Conservation (phyloP, 768 basidiomycete genomes). For the Mycena latifolia region DNA sequence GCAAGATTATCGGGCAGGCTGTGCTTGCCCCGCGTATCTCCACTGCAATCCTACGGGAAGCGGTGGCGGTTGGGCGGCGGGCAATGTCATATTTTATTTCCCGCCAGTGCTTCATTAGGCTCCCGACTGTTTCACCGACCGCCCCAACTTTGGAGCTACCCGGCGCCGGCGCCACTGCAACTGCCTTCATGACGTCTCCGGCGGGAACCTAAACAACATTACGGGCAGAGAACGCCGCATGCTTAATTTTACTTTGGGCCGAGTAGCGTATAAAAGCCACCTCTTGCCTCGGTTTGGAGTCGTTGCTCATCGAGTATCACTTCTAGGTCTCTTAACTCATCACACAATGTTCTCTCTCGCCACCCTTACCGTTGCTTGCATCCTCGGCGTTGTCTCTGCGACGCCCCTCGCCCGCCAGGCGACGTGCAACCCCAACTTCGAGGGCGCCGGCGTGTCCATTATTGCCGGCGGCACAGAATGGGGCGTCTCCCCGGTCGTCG, state of each 20-base stretch:
- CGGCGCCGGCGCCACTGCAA: not conserved
- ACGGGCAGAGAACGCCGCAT: constrained; percentile 2
- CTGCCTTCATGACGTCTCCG: not conserved
- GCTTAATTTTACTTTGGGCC: not conserved
- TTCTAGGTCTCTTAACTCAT: too few species aligned
- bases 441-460: constrained; percentile 33
- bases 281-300: not conserved
- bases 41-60: not conserved
- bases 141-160: not conserved
- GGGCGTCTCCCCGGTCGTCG: constrained; percentile 26
- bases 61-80: too few species aligned
- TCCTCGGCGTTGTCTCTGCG: constrained; percentile 18
- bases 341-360: constrained; percentile 24
- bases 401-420: constrained; percentile 21
- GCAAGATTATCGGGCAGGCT: not conserved
- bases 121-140: not conserved
- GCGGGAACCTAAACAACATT: not conserved
- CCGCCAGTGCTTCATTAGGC: too few species aligned
- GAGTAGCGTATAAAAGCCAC: constrained; percentile 10
- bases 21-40: not conserved
- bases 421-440: constrained; percentile 32
- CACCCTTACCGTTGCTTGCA: constrained; percentile 17
- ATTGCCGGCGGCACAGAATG: constrained; percentile 20
- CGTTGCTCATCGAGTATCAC: constrained; percentile 4
- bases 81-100: not conserved